These are phyloP conservation scores for Eragrostis tef DNA, from an alignment of 202 grass and related monocot genomes.

Conservation along the genomic window DNA sequence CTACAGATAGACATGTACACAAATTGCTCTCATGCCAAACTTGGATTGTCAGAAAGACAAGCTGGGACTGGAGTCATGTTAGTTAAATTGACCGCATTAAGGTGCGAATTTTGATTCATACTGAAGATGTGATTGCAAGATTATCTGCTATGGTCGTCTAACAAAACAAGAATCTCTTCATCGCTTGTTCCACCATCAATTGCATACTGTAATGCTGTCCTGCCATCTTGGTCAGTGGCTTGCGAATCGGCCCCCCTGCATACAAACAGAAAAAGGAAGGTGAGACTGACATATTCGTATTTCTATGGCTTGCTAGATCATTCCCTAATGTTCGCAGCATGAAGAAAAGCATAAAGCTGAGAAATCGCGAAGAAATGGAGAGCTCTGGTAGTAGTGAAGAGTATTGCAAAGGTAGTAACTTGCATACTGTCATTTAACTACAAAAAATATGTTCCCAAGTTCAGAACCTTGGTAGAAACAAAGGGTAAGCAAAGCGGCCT, in stretches of 20 bases:
- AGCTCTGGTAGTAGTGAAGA: background rate
- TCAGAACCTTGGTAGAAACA: background rate
- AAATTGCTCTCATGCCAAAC: constrained; percentile 35
- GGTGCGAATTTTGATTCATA: constrained; percentile 27
- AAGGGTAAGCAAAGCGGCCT: background rate
- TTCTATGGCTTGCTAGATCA: constrained; percentile 7
- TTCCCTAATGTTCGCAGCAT: background rate
- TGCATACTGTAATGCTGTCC: constrained; percentile 78
- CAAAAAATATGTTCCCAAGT: background rate
- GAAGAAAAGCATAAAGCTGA: background rate
- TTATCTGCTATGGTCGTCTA: constrained; percentile 82
- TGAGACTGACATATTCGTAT: constrained; percentile 12
- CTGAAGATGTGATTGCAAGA: constrained; percentile 24
- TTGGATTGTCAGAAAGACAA: constrained; percentile 30
- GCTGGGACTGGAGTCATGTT: constrained; percentile 23
- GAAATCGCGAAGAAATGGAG: background rate
- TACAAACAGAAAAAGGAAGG: constrained; percentile 23
- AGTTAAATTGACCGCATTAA: constrained; percentile 8
- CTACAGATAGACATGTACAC: constrained; percentile 43
- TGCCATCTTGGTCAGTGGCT: constrained; percentile 67
- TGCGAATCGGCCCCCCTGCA: constrained; percentile 81
- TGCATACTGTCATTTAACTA: background rate
- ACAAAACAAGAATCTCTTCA: constrained; percentile 74
- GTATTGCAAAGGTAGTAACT: background rate
- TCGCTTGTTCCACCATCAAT: constrained; percentile 68